phyloP scores from a whole-genome alignment of 345 rosid genomes.

The Anastatica hierochuntica region DNA sequence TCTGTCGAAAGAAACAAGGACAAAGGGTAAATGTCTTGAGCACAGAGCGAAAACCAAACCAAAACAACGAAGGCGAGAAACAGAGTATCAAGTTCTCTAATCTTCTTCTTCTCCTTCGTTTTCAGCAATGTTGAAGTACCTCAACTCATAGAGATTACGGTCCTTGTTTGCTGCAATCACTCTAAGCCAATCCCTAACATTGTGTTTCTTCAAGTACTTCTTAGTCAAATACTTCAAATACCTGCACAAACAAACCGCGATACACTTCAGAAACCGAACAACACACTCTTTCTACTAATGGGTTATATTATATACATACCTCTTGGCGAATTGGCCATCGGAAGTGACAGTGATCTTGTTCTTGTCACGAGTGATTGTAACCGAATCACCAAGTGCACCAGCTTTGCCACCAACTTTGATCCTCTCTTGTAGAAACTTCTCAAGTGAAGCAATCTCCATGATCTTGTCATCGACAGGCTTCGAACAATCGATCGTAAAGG shows the following conservation, averaged over 20 bases:
- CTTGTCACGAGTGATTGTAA: slow-evolving; percentile 53
- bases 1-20: no score
- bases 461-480: slow-evolving; percentile 35
- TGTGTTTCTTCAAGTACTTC: slow-evolving; percentile 90
- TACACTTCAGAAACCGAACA: no score
- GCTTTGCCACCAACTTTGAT: slow-evolving; percentile 83
- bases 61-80: no score
- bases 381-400: slow-evolving; percentile 59
- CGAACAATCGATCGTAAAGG: slow-evolving; percentile 30
- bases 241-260: no score
- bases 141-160: slow-evolving; percentile 65
- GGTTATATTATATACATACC: no score
- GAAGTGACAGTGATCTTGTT: slow-evolving; percentile 59
- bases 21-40: no score
- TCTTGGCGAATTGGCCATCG: slow-evolving; percentile 60
- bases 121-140: slow-evolving; percentile 96
- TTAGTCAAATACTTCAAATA: slow-evolving; percentile 84
- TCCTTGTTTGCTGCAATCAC: slow-evolving; percentile 86
- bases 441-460: slow-evolving; percentile 69
- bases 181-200: slow-evolving; percentile 91
- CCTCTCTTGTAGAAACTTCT: slow-evolving; percentile 75
- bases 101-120: slow-evolving; percentile 92
- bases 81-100: no score
- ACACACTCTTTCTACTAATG: no score
- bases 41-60: no score